These are phyloP conservation scores for Phoma herbarum DNA, from an alignment of 2,329 filamentous ascomycete genomes.

Conservation along the genomic window DNA sequence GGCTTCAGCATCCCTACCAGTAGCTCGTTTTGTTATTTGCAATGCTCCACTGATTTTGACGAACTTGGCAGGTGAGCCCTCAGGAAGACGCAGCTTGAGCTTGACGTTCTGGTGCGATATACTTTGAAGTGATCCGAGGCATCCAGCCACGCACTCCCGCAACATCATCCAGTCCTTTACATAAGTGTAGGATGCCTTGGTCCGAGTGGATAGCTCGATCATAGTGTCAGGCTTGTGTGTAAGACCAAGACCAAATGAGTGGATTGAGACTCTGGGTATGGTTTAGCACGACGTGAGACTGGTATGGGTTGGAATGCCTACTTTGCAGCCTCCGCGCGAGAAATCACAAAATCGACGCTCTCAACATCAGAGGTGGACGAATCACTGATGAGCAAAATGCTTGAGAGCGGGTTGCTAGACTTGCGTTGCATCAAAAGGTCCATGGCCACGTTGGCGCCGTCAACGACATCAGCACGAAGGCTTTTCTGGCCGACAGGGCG, in stretches of 20 bases:
- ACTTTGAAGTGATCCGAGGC: conserved; percentile 88
- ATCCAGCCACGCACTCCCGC: conserved; percentile 92
- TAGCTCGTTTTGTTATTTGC: conserved; percentile 95
- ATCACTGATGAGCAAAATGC: conserved; percentile 96
- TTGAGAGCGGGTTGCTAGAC: conserved; percentile 92
- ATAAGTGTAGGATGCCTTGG: conserved; percentile 96
- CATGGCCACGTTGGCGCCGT: conserved; percentile 98
- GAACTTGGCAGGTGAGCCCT: conserved; percentile 97
- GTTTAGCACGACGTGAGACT: conserved; percentile 24
- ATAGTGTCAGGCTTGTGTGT: conserved; percentile 99
- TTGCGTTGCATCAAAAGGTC: conserved; percentile 98
- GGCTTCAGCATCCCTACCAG: conserved; percentile 92
- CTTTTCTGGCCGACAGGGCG: conserved; percentile 96
- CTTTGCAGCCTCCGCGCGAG: conserved; percentile 95
- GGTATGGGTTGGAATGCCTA: conserved; percentile 57
- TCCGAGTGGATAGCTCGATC: conserved; percentile 94
- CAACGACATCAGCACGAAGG: conserved; percentile 93
- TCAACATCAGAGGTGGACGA: conserved; percentile 93
- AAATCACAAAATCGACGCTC: conserved; percentile 97
- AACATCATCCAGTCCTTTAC: conserved; percentile 99
- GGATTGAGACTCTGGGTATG: conserved; percentile 78
- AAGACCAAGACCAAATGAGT: conserved; percentile 94
- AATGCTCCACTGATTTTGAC: conserved; percentile 97
- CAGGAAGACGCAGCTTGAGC: conserved; percentile 89
- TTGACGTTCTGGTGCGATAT: conserved; percentile 99